Evolutionary conservation across 768 basidiomycete species (phyloP), one percentile per base, ranked within the genome.

Genomic region (Trichaptum fuscoviolaceum): DNA sequence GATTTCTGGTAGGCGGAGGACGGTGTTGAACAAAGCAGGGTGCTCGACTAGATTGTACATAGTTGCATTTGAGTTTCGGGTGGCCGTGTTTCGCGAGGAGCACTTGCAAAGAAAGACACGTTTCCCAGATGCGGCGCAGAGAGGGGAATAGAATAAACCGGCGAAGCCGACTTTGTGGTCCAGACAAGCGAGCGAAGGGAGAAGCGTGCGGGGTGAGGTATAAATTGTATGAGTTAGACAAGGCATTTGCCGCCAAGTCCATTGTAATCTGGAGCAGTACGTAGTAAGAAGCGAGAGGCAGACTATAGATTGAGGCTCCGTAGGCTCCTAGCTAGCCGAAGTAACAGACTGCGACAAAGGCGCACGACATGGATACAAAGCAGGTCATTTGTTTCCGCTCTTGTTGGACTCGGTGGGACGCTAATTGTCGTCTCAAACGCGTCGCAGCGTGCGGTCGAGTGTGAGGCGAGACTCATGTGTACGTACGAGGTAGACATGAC

Each of bases 401-500:
- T 52, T 52, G 42, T 52, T 52, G 42, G 42, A 52, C 42, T 52
- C 20, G 5, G 42, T 8, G 42, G 5, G 42, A 52, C 42, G 42
- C 15, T 52, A 52, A 52, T 52, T 52, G 42, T 52, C 15, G 42
- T 52, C 42, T 52, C 15, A 15, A 6, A 52, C 42, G 42, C 42
- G 42, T 52, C 15, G 42, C 42, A 52, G 42, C 30, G 30, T 30
- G 30, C 30, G 30, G 30, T 30, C 30, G 42, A 52, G 42, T 52
- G 42, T 12, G 42, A 20, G 42, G 42, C 42, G 42, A 52, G 42
- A 52, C 42, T 52, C 42, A 52, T 52, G 42, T 52, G 42, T 52
- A 52, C 42, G 42, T 52, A 52, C 42, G 42, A 52, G 42, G 42
- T 52, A 52, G 42, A 52, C 42, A 52, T 52, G 42, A 52, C 42